Conservation (phyloP, 306 rosid genomes). For the Myrica gale region DNA sequence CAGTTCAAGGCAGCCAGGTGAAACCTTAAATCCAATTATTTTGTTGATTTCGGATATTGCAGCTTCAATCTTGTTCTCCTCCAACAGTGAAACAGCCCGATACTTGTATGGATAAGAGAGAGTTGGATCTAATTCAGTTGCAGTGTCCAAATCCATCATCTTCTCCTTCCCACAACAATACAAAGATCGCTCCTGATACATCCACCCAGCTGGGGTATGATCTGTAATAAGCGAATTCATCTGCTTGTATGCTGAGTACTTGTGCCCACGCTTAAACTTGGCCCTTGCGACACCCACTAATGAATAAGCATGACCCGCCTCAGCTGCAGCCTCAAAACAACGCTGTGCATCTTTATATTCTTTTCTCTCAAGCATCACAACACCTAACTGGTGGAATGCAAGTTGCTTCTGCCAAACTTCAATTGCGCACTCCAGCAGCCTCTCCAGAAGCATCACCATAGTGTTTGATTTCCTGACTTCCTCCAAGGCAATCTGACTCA, state of each 20-base stretch:
- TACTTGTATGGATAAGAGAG: slow-evolving; percentile 73
- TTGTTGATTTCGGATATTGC: slow-evolving; percentile 71
- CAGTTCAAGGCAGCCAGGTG: slow-evolving; percentile 83
- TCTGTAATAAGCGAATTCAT: slow-evolving; percentile 65
- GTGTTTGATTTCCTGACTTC: slow-evolving; percentile 78
- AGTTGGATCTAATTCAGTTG: slow-evolving; percentile 81
- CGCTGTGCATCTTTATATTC: slow-evolving; percentile 74
- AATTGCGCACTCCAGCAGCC: slow-evolving; percentile 65
- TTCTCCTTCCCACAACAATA: slow-evolving; percentile 76
- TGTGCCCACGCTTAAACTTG: slow-evolving; percentile 76
- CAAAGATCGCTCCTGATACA: slow-evolving; percentile 88
- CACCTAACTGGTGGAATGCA: slow-evolving; percentile 78
- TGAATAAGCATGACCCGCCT: slow-evolving; percentile 78
- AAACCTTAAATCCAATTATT: slow-evolving; percentile 68
- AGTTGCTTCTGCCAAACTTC: slow-evolving; percentile 77
- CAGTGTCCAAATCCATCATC: slow-evolving; percentile 62
- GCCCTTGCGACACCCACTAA: slow-evolving; percentile 75
- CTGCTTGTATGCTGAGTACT: slow-evolving; percentile 68
- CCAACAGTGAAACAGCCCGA: slow-evolving; percentile 57
- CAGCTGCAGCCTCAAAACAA: slow-evolving; percentile 67
- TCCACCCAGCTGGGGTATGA: slow-evolving; percentile 77
- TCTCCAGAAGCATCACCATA: slow-evolving; percentile 81
- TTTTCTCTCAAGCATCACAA: slow-evolving; percentile 75
- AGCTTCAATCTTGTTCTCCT: slow-evolving; percentile 59
- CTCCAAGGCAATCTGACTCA: slow-evolving; percentile 83